Percentiles rank a stretch among this genome's conserved stretches.
Evolutionary conservation across 768 basidiomycete species (phyloP).

Genomic region (Amanita thiersii): DNA sequence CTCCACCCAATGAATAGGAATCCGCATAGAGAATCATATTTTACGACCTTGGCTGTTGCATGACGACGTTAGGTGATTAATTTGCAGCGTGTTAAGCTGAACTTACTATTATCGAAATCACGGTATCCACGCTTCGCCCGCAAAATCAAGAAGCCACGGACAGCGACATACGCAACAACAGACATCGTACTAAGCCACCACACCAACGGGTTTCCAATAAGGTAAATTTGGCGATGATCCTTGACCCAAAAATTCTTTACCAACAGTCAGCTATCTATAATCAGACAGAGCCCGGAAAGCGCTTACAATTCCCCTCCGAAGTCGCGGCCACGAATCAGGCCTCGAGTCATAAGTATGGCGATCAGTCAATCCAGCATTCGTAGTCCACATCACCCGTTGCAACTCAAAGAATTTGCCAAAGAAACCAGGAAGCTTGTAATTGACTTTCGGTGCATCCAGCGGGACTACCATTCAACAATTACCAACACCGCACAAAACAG

Average conservation of each 20-base stretch:
- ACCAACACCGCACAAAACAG: background rate
- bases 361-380: slow-evolving; percentile 93
- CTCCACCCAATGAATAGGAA: slow-evolving; percentile 92
- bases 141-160: slow-evolving; percentile 76
- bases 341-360: slow-evolving; percentile 93
- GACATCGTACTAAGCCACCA: slow-evolving; percentile 84
- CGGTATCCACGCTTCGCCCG: slow-evolving; percentile 86
- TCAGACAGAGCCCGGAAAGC: background rate
- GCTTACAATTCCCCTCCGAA: slow-evolving; percentile 89
- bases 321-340: slow-evolving; percentile 85
- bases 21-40: slow-evolving; percentile 85
- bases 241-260: slow-evolving; percentile 96
- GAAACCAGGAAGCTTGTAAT: slow-evolving; percentile 88
- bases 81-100: background rate
- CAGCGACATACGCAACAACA: slow-evolving; percentile 54
- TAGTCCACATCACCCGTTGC: slow-evolving; percentile 94
- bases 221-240: slow-evolving; percentile 91
- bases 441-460: slow-evolving; percentile 66
- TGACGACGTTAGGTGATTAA: slow-evolving; percentile 1
- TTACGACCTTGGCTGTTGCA: slow-evolving; percentile 69
- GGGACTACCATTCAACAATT: slow-evolving; percentile 43
- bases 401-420: slow-evolving; percentile 86
- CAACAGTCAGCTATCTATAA: slow-evolving; percentile 2
- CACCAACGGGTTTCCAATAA: slow-evolving; percentile 88
- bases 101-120: slow-evolving; percentile 89